Evolutionary conservation across 1,139 yeast species (phyloP).

Genomic region (Taphrina pruni): DNA sequence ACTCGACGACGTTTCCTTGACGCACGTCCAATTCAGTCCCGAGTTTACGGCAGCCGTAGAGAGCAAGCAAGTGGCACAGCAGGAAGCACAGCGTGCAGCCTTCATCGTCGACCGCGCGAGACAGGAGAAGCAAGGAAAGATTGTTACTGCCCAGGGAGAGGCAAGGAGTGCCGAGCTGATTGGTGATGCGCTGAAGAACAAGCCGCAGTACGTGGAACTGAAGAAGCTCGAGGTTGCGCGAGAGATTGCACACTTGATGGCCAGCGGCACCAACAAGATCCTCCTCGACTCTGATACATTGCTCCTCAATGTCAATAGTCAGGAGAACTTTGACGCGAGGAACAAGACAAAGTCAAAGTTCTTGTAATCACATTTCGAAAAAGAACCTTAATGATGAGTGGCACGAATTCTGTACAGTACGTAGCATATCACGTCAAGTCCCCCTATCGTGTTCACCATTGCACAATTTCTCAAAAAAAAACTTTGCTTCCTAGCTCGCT

Average conservation of each 20-base stretch:
- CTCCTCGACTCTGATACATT: slow-evolving; percentile 90
- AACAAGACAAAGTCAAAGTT: slow-evolving; percentile 32
- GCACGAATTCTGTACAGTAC: slow-evolving; percentile 1
- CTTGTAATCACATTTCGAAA: not conserved
- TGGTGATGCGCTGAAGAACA: slow-evolving; percentile 96
- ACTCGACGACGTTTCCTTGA: slow-evolving; percentile 85
- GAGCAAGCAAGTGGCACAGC: slow-evolving; percentile 98
- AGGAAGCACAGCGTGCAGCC: slow-evolving; percentile 98
- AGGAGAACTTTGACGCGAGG: slow-evolving; percentile 29
- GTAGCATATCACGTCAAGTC: not conserved
- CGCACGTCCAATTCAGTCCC: slow-evolving; percentile 88
- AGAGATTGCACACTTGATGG: slow-evolving; percentile 86
- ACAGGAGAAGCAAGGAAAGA: slow-evolving; percentile 95
- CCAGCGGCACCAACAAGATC: slow-evolving; percentile 88
- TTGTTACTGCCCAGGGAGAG: slow-evolving; percentile 97
- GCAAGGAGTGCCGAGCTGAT: slow-evolving; percentile 97
- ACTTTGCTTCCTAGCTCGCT: not conserved
- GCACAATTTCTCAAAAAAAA: too few species aligned
- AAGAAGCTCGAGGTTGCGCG: slow-evolving; percentile 96
- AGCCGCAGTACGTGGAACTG: slow-evolving; percentile 73
- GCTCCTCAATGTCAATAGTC: slow-evolving; percentile 70
- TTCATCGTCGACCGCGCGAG: slow-evolving; percentile 94
- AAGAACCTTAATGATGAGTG: not conserved
- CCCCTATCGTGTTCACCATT: too few species aligned
- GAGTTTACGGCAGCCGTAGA: slow-evolving; percentile 98